phyloP scores from a whole-genome alignment of 2,329 filamentous ascomycete genomes.

The Xylaria arbuscula region DNA sequence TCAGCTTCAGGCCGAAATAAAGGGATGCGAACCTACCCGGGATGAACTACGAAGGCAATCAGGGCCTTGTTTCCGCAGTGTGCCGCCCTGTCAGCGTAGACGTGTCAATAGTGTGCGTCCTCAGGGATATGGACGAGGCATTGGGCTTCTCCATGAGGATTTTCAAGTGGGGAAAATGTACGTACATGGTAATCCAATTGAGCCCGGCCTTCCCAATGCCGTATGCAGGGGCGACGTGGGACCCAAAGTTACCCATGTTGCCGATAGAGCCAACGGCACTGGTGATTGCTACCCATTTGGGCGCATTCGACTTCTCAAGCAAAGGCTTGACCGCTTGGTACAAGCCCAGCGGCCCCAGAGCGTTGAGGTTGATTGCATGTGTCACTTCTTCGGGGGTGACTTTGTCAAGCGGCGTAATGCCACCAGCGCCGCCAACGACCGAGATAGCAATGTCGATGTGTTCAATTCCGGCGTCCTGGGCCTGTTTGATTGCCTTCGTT shows the following conservation, averaged over 20 bases:
- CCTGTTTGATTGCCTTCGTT: too few species aligned
- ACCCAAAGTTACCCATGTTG: too few species aligned
- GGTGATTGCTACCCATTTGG: background rate
- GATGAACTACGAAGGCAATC: too few species aligned
- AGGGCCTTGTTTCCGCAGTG: too few species aligned
- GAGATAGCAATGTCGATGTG: background rate
- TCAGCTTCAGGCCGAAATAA: too few species aligned
- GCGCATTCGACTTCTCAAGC: background rate
- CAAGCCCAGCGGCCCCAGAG: background rate
- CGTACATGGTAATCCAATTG: background rate
- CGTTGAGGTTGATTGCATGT: background rate
- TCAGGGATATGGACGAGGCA: too few species aligned
- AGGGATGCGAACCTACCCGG: too few species aligned
- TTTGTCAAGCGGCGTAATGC: background rate
- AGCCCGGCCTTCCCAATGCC: background rate
- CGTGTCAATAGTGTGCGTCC: too few species aligned
- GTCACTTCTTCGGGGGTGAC: background rate
- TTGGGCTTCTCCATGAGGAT: too few species aligned
- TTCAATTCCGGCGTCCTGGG: too few species aligned
- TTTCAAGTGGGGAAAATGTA: background rate
- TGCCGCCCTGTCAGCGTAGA: too few species aligned
- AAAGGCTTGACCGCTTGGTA: background rate
- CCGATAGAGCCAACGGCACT: background rate
- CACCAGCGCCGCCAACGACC: background rate
- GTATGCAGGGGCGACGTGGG: background rate